A percentile compares a stretch with the other conserved stretches of the same genome.
Conservation (phyloP, 179 eudicot species). For the Gypsophila paniculata region DNA sequence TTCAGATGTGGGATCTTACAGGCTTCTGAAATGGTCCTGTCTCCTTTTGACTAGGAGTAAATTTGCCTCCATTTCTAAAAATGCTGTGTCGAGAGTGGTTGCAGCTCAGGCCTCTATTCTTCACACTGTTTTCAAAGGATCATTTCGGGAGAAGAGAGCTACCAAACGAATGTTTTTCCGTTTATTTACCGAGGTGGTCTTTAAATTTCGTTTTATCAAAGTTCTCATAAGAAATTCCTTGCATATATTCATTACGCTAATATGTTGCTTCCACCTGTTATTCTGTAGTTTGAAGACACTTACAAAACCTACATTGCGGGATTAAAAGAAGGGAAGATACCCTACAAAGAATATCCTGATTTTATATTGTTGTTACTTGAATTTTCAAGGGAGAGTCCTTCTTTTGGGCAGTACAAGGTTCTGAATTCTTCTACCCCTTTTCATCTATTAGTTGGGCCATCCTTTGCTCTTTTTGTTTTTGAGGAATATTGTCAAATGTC, state of each 20-base stretch:
- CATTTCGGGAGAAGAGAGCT: slow-evolving; percentile 70
- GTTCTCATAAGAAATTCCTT: not conserved
- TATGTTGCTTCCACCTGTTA: slow-evolving; percentile 1
- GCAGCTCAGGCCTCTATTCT: slow-evolving; percentile 67
- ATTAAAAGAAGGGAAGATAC: slow-evolving; percentile 57
- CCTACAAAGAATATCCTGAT: slow-evolving; percentile 69
- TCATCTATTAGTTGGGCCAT: slow-evolving; percentile 6
- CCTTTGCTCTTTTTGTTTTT: not conserved
- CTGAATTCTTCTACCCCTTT: slow-evolving; percentile 8
- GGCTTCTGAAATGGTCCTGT: slow-evolving; percentile 92
- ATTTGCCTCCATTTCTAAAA: slow-evolving; percentile 74
- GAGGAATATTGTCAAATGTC: not conserved
- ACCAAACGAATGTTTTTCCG: slow-evolving; percentile 54
- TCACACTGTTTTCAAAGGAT: slow-evolving; percentile 56
- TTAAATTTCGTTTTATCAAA: not conserved
- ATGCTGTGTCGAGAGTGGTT: slow-evolving; percentile 69
- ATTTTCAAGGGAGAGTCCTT: slow-evolving; percentile 46
- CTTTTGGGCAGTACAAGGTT: slow-evolving; percentile 73
- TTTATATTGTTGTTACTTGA: slow-evolving; percentile 65
- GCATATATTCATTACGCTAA: slow-evolving; percentile 8
- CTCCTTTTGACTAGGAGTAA: slow-evolving; percentile 65
- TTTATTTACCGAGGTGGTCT: slow-evolving; percentile 63
- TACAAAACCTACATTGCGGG: slow-evolving; percentile 63
- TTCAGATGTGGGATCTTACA: slow-evolving; percentile 62
- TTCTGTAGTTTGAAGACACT: slow-evolving; percentile 53